Conservation (phyloP, 345 rosid genomes). For the Crucihimalaya himalaica region DNA sequence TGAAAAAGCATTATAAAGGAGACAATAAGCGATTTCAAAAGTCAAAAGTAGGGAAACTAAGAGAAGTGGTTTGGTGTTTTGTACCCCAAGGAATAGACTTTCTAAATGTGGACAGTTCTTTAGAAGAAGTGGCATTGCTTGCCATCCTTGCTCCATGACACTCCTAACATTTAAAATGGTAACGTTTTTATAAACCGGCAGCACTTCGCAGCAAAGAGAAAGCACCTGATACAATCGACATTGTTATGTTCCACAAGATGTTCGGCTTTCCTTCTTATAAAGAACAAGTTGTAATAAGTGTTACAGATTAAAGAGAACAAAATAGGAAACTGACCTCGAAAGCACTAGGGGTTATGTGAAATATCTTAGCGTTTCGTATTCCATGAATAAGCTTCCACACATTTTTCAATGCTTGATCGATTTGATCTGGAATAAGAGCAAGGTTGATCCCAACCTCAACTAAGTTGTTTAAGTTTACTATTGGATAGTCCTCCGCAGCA, state of each 20-base stretch:
- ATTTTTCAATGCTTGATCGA: neutral
- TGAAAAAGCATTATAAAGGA: neutral
- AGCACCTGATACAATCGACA: slow-evolving; percentile 19
- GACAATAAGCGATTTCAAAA: neutral
- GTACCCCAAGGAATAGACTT: slow-evolving; percentile 7
- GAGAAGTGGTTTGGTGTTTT: neutral
- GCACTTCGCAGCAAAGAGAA: neutral
- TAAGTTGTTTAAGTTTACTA: slow-evolving; percentile 12
- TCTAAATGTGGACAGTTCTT: slow-evolving; percentile 25
- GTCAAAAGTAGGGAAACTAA: neutral
- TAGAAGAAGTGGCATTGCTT: slow-evolving; percentile 35
- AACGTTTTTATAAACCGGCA: slow-evolving; percentile 18
- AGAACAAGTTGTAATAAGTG: neutral
- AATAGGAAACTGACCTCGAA: slow-evolving; percentile 17
- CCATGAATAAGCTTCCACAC: slow-evolving; percentile 23
- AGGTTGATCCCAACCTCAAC: slow-evolving; percentile 10
- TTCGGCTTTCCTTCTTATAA: neutral
- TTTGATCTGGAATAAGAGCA: neutral
- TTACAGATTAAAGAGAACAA: neutral
- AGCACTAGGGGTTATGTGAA: neutral
- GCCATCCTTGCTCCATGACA: slow-evolving; percentile 27
- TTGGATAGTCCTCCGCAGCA: slow-evolving; percentile 26
- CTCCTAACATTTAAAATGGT: neutral
- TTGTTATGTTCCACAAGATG: neutral
- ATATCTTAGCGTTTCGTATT: slow-evolving; percentile 7